Evolutionary conservation across 2,329 filamentous ascomycete genomes (phyloP).

Genomic region (Ophiostoma quercus): DNA sequence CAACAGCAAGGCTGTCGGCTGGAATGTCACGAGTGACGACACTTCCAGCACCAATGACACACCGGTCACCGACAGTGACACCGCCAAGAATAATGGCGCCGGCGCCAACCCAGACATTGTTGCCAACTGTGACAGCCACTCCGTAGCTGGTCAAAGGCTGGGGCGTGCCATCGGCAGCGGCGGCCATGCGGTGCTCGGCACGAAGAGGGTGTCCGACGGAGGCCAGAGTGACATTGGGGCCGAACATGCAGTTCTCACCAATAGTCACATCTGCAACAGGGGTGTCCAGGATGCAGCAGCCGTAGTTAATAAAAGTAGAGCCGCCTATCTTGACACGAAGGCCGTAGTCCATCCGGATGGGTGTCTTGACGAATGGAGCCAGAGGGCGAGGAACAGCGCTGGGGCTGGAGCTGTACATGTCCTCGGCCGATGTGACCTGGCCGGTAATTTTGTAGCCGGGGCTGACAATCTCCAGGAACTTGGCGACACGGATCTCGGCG

Average conservation of each 20-base stretch:
- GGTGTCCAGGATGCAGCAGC: not conserved
- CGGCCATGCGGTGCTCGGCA: not conserved
- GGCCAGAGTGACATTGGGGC: not conserved
- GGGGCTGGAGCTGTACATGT: not conserved
- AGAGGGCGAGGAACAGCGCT: not conserved
- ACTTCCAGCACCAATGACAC: slow-evolving; percentile 4
- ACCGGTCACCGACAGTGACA: not conserved
- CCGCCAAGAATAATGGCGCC: not conserved
- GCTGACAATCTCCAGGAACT: not conserved
- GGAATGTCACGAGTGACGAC: not conserved
- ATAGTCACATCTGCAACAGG: not conserved
- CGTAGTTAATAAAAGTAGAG: slow-evolving; percentile 3
- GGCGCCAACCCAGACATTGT: slow-evolving; percentile 7
- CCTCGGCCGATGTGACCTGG: not conserved
- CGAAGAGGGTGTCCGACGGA: not conserved
- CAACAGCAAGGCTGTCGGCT: slow-evolving; percentile 5
- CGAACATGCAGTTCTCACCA: not conserved
- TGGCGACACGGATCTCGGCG: not conserved
- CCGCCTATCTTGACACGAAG: slow-evolving; percentile 1
- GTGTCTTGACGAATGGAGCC: not conserved
- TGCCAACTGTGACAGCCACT: not conserved
- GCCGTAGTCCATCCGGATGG: not conserved
- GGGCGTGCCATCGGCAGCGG: not conserved
- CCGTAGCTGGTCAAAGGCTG: not conserved
- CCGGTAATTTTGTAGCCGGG: not conserved